Evolutionary conservation across 495 filamentous ascomycete species (phyloP).

Genomic region (Trichoderma orchidacearum): DNA sequence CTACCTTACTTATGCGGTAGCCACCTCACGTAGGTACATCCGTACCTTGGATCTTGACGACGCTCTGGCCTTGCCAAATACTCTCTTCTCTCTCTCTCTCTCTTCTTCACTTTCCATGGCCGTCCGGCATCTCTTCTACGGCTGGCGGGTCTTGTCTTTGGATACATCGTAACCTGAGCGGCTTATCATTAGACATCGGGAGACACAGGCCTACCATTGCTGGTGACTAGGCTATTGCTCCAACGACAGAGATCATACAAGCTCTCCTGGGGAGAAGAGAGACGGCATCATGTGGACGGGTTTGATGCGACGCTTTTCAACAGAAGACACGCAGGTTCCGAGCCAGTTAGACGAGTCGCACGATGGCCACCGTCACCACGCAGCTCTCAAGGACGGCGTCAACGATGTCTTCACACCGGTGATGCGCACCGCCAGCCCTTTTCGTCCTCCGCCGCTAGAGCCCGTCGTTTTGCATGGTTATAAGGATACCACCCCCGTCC

Average conservation of each 20-base stretch:
- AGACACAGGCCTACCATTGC: too few species aligned
- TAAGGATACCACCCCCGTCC: conserved; percentile 18
- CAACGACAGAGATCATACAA: neutral
- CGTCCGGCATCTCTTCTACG: neutral
- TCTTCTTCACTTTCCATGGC: neutral
- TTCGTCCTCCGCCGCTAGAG: conserved; percentile 28
- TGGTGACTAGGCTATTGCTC: too few species aligned
- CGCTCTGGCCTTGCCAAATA: neutral
- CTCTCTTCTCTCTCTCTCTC: neutral
- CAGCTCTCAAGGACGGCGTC: conserved; percentile 15
- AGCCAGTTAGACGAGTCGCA: conserved; percentile 8
- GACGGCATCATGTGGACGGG: conserved; percentile 17
- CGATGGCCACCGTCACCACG: conserved; percentile 11
- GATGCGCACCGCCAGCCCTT: conserved; percentile 20
- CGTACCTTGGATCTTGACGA: neutral
- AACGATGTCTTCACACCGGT: conserved; percentile 24
- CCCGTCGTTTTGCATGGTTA: conserved; percentile 28
- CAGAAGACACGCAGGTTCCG: conserved; percentile 8
- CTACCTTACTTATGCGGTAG: neutral
- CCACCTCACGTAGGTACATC: neutral
- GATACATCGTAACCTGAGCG: neutral
- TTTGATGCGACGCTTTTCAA: conserved; percentile 20
- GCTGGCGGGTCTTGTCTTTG: neutral
- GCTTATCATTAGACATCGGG: too few species aligned
- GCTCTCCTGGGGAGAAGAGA: too few species aligned